phyloP scores from a whole-genome alignment of 805 yeast species.

The Debaryomyces castellii region DNA sequence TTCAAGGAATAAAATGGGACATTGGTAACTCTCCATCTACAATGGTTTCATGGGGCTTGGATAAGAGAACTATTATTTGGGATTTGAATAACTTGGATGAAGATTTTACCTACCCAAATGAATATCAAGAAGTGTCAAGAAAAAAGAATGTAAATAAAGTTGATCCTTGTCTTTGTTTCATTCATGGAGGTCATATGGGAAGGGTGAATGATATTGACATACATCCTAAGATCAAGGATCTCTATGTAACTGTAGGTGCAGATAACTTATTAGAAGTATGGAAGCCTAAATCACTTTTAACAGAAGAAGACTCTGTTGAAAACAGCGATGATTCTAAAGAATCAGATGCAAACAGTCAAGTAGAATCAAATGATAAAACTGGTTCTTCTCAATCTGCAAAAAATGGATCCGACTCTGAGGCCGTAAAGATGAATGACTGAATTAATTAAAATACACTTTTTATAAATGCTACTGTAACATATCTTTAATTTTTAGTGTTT shows the following conservation, averaged over 20 bases:
- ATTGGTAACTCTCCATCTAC: slow-evolving; percentile 47
- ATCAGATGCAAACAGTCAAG: background rate
- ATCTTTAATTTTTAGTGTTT: background rate
- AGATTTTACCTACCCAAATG: slow-evolving; percentile 43
- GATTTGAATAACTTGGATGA: slow-evolving; percentile 61
- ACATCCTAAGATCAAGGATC: slow-evolving; percentile 59
- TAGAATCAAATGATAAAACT: background rate
- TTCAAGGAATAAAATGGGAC: slow-evolving; percentile 49
- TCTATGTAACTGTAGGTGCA: slow-evolving; percentile 69
- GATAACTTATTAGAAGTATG: slow-evolving; percentile 76
- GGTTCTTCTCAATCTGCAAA: no score
- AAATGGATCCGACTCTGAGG: no score
- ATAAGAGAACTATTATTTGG: slow-evolving; percentile 75
- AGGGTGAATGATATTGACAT: slow-evolving; percentile 66
- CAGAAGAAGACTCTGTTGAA: slow-evolving; percentile 27
- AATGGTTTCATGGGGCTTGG: slow-evolving; percentile 60
- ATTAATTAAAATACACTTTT: no score
- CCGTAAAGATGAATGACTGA: no score
- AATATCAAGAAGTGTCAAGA: slow-evolving; percentile 45
- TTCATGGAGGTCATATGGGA: slow-evolving; percentile 86
- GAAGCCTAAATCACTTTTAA: slow-evolving; percentile 58
- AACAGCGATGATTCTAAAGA: slow-evolving; percentile 29
- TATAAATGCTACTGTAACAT: background rate
- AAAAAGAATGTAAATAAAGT: slow-evolving; percentile 49
- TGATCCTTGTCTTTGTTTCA: slow-evolving; percentile 75